Percentiles rank a stretch among this genome's conserved stretches.
phyloP scores from a whole-genome alignment of 495 filamentous ascomycete species.

The Penicillium cataractarum region DNA sequence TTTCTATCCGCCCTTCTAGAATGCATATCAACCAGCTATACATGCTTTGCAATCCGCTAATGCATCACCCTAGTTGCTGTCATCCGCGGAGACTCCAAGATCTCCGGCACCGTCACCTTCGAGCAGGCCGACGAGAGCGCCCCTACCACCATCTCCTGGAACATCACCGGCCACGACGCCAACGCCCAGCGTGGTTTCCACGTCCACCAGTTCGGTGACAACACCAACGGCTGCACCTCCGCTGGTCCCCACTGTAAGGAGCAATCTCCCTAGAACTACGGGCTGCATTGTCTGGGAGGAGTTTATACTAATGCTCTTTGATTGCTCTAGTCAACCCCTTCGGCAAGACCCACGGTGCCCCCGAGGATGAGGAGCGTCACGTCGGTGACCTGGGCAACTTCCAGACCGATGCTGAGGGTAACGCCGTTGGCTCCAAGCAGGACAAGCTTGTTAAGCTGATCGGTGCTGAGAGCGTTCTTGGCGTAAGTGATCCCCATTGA shows the following conservation, averaged over 20 bases:
- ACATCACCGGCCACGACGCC: slow-evolving; percentile 89
- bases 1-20: slow-evolving; percentile 18
- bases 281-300: background rate
- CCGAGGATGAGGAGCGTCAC: slow-evolving; percentile 79
- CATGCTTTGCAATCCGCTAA: background rate
- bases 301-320: background rate
- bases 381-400: slow-evolving; percentile 98
- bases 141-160: slow-evolving; percentile 85
- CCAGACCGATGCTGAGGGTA: slow-evolving; percentile 89
- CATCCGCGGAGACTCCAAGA: slow-evolving; percentile 93
- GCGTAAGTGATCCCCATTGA: slow-evolving; percentile 61
- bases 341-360: slow-evolving; percentile 88
- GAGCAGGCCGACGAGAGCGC: slow-evolving; percentile 81
- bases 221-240: slow-evolving; percentile 99
- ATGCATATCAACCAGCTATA: background rate
- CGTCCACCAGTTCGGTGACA: slow-evolving; percentile 98
- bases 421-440: slow-evolving; percentile 71
- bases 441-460: slow-evolving; percentile 92
- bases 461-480: slow-evolving; percentile 91
- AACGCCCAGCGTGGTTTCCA: slow-evolving; percentile 97
- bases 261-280: background rate
- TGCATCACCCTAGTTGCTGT: slow-evolving; percentile 72
- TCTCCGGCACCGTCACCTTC: slow-evolving; percentile 91
- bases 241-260: slow-evolving; percentile 92
- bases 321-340: slow-evolving; percentile 81